Percentiles rank a stretch among this genome's conserved stretches.
Conservation (phyloP, 441 rosid genomes). For the Brassica hybrid region DNA sequence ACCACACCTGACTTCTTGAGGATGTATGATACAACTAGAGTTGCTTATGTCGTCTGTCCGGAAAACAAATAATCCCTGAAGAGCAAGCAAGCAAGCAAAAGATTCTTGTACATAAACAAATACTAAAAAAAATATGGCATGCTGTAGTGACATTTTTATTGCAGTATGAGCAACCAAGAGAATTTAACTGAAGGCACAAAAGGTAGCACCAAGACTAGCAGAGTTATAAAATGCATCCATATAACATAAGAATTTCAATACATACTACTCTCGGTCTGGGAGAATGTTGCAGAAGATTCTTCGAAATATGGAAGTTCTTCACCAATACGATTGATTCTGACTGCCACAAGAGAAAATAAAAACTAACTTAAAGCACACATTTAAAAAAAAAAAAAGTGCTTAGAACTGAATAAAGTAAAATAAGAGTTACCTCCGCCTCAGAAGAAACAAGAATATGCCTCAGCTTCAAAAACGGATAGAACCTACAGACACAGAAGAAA, state of each 20-base stretch:
- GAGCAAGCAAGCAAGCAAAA: neutral
- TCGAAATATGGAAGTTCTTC: constrained; percentile 68
- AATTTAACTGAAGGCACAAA: neutral
- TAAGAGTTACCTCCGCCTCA: constrained; percentile 67
- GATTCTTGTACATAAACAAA: constrained; percentile 10
- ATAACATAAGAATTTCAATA: constrained; percentile 1
- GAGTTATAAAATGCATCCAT: constrained; percentile 10
- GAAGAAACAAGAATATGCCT: constrained; percentile 62
- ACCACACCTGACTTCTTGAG: constrained; percentile 82
- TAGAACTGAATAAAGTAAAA: neutral
- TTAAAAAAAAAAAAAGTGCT: too few relatives aligned
- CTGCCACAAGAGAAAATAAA: constrained; percentile 45
- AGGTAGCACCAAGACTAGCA: constrained; percentile 14
- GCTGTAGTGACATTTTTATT: too few relatives aligned
- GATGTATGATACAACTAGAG: constrained; percentile 79
- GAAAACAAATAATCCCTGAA: constrained; percentile 76
- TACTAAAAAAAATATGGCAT: too few relatives aligned
- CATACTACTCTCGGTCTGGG: constrained; percentile 69
- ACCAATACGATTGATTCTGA: constrained; percentile 64
- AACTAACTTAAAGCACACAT: too few relatives aligned
- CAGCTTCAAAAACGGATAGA: constrained; percentile 78
- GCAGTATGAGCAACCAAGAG: too few relatives aligned
- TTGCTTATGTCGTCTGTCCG: constrained; percentile 68
- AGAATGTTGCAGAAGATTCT: constrained; percentile 45
- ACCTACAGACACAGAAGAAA: constrained; percentile 51